phyloP scores from a whole-genome alignment of 352 stramenopile genomes.

The Pythium aquatile region DNA sequence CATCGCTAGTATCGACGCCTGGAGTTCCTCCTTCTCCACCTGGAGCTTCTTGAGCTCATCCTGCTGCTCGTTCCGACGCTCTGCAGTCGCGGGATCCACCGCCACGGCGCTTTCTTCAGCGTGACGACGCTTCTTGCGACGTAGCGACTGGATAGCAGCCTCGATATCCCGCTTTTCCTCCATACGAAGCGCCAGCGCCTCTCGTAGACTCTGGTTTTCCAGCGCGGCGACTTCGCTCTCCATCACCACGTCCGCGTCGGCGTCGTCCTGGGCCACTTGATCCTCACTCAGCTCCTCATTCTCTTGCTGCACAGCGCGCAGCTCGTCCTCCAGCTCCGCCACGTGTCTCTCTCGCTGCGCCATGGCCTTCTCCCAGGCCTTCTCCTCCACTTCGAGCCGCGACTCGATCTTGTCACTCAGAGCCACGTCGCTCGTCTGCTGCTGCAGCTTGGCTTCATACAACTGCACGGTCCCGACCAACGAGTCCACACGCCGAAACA shows the following conservation, averaged over 20 bases:
- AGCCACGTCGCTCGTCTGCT: slow-evolving; percentile 36
- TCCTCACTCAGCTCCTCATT: slow-evolving; percentile 22
- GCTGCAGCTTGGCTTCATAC: slow-evolving; percentile 34
- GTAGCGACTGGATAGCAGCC: slow-evolving; percentile 48
- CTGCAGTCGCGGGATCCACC: slow-evolving; percentile 6
- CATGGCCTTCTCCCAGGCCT: slow-evolving; percentile 61
- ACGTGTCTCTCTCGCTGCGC: slow-evolving; percentile 44
- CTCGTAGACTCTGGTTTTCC: slow-evolving; percentile 36
- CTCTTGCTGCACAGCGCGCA: slow-evolving; percentile 35
- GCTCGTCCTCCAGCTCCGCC: slow-evolving; percentile 50
- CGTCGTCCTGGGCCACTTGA: slow-evolving; percentile 23
- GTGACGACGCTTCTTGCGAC: slow-evolving; percentile 38
- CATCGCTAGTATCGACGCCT: slow-evolving; percentile 45
- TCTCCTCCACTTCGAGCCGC: slow-evolving; percentile 56
- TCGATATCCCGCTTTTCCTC: slow-evolving; percentile 67
- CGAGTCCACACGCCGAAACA: slow-evolving; percentile 41
- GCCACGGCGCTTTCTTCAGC: neutral
- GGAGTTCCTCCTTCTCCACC: slow-evolving; percentile 42
- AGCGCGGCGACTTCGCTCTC: slow-evolving; percentile 21
- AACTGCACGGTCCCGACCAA: slow-evolving; percentile 37
- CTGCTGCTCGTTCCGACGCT: slow-evolving; percentile 10
- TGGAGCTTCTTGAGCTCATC: slow-evolving; percentile 37
- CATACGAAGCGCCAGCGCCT: slow-evolving; percentile 45
- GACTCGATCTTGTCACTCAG: slow-evolving; percentile 56
- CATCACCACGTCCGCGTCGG: slow-evolving; percentile 21